Percentiles rank a stretch among this genome's conserved stretches.
Evolutionary conservation across 78 protist species (phyloP).

Genomic region (Anaeramoeba flamelloides): DNA sequence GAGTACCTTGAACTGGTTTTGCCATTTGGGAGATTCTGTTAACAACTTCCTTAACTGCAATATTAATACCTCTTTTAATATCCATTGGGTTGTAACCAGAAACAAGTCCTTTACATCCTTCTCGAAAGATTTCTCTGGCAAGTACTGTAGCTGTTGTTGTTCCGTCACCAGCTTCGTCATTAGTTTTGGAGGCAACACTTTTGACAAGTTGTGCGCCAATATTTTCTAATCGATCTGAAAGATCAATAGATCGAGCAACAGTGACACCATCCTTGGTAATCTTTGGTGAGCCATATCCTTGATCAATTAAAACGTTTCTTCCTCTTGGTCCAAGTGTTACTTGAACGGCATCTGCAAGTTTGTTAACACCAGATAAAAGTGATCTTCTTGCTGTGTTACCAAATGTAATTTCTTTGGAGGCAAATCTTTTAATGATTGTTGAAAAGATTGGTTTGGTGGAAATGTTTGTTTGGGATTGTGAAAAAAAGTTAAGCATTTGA

Average conservation of each 20-base stretch:
- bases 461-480: too few species aligned
- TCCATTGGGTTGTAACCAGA: constrained; percentile 96
- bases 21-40: too few species aligned
- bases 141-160: constrained; percentile 97
- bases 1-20: too few species aligned
- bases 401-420: constrained; percentile 71
- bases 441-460: too few species aligned
- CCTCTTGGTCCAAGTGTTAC: constrained; percentile 97
- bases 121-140: constrained; percentile 76
- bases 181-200: constrained; percentile 87
- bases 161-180: constrained; percentile 86
- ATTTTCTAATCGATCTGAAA: constrained; percentile 66
- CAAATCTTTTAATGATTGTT: too few species aligned
- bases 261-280: constrained; percentile 99
- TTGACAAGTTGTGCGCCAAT: constrained; percentile 86
- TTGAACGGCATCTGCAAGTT: constrained; percentile 84
- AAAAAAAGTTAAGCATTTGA: too few species aligned
- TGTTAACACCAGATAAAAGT: constrained; percentile 76
- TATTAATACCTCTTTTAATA: constrained; percentile 77
- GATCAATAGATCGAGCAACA: constrained; percentile 90
- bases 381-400: constrained; percentile 68
- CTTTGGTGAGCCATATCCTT: constrained; percentile 83
- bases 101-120: constrained; percentile 83
- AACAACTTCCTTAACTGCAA: constrained; percentile 61
- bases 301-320: constrained; percentile 87